Evolutionary conservation across 148 eudicot species (phyloP), one percentile per base, ranked within the genome.

Genomic region (Vaccinium darrowii): DNA sequence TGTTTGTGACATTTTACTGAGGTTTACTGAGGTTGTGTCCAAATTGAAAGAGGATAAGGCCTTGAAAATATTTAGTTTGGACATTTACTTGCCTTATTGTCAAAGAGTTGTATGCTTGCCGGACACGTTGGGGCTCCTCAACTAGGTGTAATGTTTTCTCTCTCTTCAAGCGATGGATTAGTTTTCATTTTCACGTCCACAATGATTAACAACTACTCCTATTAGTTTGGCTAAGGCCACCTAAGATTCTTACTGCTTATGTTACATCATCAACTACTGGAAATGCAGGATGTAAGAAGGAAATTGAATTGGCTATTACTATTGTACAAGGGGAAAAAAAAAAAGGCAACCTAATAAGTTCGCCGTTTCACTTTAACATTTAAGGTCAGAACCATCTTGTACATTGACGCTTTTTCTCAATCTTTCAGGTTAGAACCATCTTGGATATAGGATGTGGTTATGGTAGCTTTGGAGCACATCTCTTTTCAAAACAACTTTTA

Each of bases 401-500:
- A 73, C 51, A 73, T 39, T 73, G 50, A 73, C 50, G 2, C 50
- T 16, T 36, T 10, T 3, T 14, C 50, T 16, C 23, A 27, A 73
- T 84, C 58, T 81, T 87, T 88, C 95, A 95, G 98, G 95, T 95
- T 82, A 92, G 98, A 88, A 94, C 88, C 72, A 88, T 95, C 84
- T 89, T 95, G 87, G 98, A 95, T 84, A 92, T 95, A 90, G 98
- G 95, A 87, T 95, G 98, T 86, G 98, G 98, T 49, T 95, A 90
- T 88, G 98, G 98, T 87, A 94, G 95, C 86, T 93, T 95, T 91
- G 98, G 98, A 62, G 98, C 98, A 33, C 96, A 93, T 89, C 93
- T 95, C 25, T 93, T 90, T 86, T 92, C 96, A 78, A 90, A 91
- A 54, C 90, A 95, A 83, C 76, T 95, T 53, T 88, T 95, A 83